Evolutionary conservation across 352 stramenopile genomes (phyloP).

Genomic region (Pythium apleroticum): DNA sequence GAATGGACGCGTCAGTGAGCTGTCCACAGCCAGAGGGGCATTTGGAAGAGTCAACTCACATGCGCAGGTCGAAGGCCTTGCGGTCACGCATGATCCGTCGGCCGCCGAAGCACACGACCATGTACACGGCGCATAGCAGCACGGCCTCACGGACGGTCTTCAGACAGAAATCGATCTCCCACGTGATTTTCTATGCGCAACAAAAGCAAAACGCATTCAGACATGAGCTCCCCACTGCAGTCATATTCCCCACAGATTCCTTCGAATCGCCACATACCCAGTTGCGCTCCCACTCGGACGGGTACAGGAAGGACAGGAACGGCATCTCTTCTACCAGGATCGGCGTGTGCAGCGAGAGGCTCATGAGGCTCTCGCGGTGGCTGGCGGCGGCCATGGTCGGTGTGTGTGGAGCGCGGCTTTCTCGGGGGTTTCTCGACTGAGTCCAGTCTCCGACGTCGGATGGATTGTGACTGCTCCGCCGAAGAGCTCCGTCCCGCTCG

Average conservation of each 20-base stretch:
- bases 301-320: slow-evolving; percentile 53
- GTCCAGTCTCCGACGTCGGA: neutral
- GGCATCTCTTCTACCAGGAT: slow-evolving; percentile 52
- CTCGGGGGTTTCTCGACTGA: neutral
- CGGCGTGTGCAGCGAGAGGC: slow-evolving; percentile 26
- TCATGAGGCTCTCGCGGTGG: slow-evolving; percentile 1
- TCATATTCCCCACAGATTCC: neutral
- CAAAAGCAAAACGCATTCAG: neutral
- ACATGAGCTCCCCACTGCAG: neutral
- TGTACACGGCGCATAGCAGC: slow-evolving; percentile 63
- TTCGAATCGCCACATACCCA: slow-evolving; percentile 38
- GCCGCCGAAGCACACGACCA: slow-evolving; percentile 74
- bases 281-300: slow-evolving; percentile 72
- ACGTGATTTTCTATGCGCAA: slow-evolving; percentile 51
- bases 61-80: slow-evolving; percentile 77
- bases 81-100: slow-evolving; percentile 77
- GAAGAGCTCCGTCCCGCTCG: neutral
- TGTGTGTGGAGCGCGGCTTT: neutral
- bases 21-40: neutral
- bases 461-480: neutral
- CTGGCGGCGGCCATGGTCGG: neutral
- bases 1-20: neutral
- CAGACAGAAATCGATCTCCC: slow-evolving; percentile 65
- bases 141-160: slow-evolving; percentile 63
- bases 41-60: slow-evolving; percentile 34